Evolutionary conservation across 305 asterid species (phyloP), one percentile per base, ranked within the genome.

Genomic region (Fraxinus nigra): DNA sequence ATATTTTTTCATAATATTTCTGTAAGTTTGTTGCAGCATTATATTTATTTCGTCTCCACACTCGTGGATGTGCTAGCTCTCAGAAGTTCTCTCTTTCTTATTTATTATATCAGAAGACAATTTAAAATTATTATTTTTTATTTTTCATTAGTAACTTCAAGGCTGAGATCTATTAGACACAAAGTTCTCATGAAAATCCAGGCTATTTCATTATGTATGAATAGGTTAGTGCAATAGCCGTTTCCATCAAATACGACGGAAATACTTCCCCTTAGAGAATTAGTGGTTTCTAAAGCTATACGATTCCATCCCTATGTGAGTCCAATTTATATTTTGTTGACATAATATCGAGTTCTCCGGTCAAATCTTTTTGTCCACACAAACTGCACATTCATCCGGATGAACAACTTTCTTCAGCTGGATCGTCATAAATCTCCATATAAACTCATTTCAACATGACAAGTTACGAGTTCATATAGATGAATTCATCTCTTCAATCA

Each of bases 261-360:
- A 22, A 48, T 72, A n/a, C 83, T 48, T 54, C 78, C 24, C 34
- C 73, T 18, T 20, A 80, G 59, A 69, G 70, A 73, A 10, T 43
- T 7, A 14, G 18, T 26, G 32, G 33, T 69, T 51, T 65, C 34
- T 5, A 18, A 56, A 7, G 46, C 67, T 7, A 18, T 4, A 40
- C 30, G 0, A 8, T 77, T 56, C 73, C 51, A 63, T 40, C 37
- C 81, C 70, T 67, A 38, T 28, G 67, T 35, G 76, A 65, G 43
- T 67, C 30, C 77, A 10, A 76, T 38, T 22, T 35, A 69, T 28
- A 69, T 40, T 79, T 28, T 67, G 38, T 33, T 14, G n/a, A 28
- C 13, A 30, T 34, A 56, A 77, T 54, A 26, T 9, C 22, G 11
- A 32, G 73, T 32, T 67, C 56, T 72, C 59, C n/a, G 75, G 24